A percentile compares a stretch with the other conserved stretches of the same genome.
These are phyloP conservation scores for Acer saccharum DNA, from an alignment of 345 rosid genomes.

Conservation along the genomic window DNA sequence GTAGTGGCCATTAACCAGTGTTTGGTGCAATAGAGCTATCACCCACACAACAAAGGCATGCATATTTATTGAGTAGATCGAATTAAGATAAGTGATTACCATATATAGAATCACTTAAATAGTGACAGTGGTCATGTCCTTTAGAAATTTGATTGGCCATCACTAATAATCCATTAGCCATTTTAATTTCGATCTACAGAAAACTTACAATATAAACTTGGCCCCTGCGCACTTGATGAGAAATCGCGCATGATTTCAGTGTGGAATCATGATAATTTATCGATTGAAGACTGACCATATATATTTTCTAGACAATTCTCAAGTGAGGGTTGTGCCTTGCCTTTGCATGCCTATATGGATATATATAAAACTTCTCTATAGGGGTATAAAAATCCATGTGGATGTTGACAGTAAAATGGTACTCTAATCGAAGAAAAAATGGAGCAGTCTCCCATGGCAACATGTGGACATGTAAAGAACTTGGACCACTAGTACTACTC, in stretches of 20 bases:
- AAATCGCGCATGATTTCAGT: conserved; percentile 22
- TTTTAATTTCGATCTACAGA: conserved; percentile 21
- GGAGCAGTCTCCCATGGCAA: not conserved
- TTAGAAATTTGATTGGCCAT: conserved; percentile 12
- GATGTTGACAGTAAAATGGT: conserved; percentile 26
- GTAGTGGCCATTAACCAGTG: not conserved
- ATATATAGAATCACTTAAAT: no score
- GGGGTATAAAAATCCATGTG: conserved; percentile 4
- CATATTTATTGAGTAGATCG: not conserved
- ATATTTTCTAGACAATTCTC: conserved; percentile 18
- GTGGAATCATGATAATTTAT: conserved; percentile 14
- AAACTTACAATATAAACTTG: not conserved
- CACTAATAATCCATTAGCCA: conserved; percentile 8
- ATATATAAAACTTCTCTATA: conserved; percentile 4
- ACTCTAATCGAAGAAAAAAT: conserved; percentile 11
- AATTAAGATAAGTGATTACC: conserved; percentile 6
- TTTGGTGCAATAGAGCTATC: not conserved
- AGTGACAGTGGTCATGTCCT: not conserved
- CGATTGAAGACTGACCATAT: not conserved
- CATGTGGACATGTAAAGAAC: conserved; percentile 9
- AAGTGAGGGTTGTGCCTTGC: conserved; percentile 18
- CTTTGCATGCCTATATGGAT: not conserved
- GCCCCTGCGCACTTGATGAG: conserved; percentile 8
- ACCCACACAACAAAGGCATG: not conserved
- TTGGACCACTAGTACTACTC: conserved; percentile 12